phyloP scores from a whole-genome alignment of 768 basidiomycete genomes.

The Leccinum disarticulatum region DNA sequence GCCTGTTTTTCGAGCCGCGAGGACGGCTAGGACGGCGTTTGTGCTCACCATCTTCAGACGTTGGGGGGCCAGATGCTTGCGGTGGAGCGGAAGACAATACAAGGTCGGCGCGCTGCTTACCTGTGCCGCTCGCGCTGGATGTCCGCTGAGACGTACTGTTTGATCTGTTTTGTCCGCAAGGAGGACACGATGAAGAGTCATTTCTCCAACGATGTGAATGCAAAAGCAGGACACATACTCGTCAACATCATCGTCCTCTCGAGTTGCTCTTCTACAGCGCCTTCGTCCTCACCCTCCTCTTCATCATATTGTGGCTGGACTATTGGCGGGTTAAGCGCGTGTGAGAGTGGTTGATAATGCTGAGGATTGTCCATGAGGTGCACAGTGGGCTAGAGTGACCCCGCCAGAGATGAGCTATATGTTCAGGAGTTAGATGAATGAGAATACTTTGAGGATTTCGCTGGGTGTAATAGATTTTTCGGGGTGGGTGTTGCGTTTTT shows the following conservation, averaged over 20 bases:
- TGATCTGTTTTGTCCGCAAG: constrained; percentile 14
- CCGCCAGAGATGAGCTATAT: constrained; percentile 20
- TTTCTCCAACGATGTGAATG: constrained; percentile 2
- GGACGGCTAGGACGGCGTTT: constrained; percentile 80
- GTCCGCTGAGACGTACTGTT: constrained; percentile 21
- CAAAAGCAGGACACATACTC: constrained; percentile 27
- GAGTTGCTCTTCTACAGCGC: constrained; percentile 68
- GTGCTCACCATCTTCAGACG: constrained; percentile 39
- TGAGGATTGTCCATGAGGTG: constrained; percentile 63
- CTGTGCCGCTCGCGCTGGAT: constrained; percentile 13
- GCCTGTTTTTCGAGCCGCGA: constrained; percentile 76
- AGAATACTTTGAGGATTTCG: constrained; percentile 27
- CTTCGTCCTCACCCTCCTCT: constrained; percentile 73
- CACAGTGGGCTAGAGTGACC: constrained; percentile 1
- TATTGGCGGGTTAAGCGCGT: constrained; percentile 64
- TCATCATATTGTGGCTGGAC: constrained; percentile 42
- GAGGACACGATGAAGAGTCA: constrained; percentile 7
- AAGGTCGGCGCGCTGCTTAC: constrained; percentile 22
- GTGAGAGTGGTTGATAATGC: constrained; percentile 78
- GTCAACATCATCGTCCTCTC: constrained; percentile 44
- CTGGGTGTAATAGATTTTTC: constrained; percentile 32
- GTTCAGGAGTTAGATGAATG: constrained; percentile 21
- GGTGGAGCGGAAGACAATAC: constrained; percentile 30
- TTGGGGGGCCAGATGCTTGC: constrained; percentile 18
- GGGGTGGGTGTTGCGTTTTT: constrained; percentile 29